Conservation (phyloP, 352 stramenopile genomes). For the Pythium aristosporum region DNA sequence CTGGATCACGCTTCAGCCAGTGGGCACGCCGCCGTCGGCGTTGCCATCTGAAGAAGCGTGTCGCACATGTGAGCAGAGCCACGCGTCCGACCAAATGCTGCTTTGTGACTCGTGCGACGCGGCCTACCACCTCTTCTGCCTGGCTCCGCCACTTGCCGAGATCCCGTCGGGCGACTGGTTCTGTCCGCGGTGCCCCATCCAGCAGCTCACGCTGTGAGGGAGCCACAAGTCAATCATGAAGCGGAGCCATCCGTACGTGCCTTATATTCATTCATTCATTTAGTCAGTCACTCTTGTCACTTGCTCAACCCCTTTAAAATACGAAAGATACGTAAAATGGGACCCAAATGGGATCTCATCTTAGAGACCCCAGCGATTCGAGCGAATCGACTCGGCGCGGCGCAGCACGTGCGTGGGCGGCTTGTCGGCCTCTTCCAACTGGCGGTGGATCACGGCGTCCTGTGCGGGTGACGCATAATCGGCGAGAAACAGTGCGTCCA, state of each 20-base stretch:
- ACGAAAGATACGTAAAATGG: neutral
- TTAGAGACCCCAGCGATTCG: slow-evolving; percentile 10
- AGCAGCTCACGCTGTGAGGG: slow-evolving; percentile 17
- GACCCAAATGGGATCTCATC: neutral
- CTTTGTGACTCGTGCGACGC: slow-evolving; percentile 85
- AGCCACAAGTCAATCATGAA: neutral
- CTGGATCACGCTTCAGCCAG: slow-evolving; percentile 57
- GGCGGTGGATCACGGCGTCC: slow-evolving; percentile 60
- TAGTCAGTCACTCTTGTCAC: no score
- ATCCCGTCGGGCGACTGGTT: slow-evolving; percentile 83
- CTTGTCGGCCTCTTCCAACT: slow-evolving; percentile 24
- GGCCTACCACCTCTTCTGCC: slow-evolving; percentile 82
- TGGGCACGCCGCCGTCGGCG: slow-evolving; percentile 48
- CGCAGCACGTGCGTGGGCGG: slow-evolving; percentile 11
- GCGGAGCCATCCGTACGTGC: no score
- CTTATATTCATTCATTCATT: no score
- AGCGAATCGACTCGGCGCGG: slow-evolving; percentile 18
- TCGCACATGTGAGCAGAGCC: slow-evolving; percentile 57
- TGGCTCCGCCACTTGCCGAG: slow-evolving; percentile 51
- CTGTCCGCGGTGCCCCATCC: slow-evolving; percentile 60
- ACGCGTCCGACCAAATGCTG: slow-evolving; percentile 73
- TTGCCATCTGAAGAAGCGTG: slow-evolving; percentile 74
- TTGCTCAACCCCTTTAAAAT: slow-evolving; percentile 1
- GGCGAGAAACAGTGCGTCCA: slow-evolving; percentile 57
- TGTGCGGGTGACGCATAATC: slow-evolving; percentile 45